Base-by-base conservation (phyloP, 371 early-diverging fungal genomes). In the Syncephalis fuscata region DNA sequence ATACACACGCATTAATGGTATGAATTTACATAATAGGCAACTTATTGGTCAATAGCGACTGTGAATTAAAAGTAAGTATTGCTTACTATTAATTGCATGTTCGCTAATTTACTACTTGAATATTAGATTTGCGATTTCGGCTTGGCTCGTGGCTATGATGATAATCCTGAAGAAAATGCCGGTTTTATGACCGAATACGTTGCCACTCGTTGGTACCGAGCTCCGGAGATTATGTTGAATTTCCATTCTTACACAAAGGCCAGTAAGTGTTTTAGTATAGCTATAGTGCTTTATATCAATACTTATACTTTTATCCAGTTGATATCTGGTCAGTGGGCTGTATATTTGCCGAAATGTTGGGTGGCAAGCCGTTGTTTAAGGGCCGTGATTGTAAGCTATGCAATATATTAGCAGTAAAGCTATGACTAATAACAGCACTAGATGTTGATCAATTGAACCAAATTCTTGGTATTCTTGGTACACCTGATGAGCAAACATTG, bases 251-350 rank as follows among this genome's bases (percentile, higher is more conserved):
- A 98, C 66, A 88, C 89, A 39, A 90, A 91, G 74, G 92, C 93
- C 39, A 91, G 87, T 86, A 73, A 58, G 78, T 75, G 4, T 21
- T 15, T 10, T 39, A 23, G 1, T n/a, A n/a, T n/a, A n/a, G n/a
- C n/a, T n/a, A n/a, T n/a, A n/a, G n/a, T n/a, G n/a, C n/a, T n/a
- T n/a, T n/a, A n/a, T n/a, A n/a, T 9, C 4, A 38, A 23, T 16
- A 24, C 10, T 24, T 38, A 24, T 49, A 27, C 42, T 42, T 32
- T 16, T 27, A 43, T 27, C 23, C 65, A 74, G 81, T 91, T 53
- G 98, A 98, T 56, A 86, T 97, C 67, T 98, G 98, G 98, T 87
- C 93, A 2, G 90, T 94, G 14, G 98, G 98, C 19, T 95, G 94
- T 65, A 88, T 97, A 40, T 88, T 98, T 63, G 95, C 94, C 19